Evolutionary conservation across 2,329 filamentous ascomycete genomes (phyloP).

Genomic region (Alternaria longipes): DNA sequence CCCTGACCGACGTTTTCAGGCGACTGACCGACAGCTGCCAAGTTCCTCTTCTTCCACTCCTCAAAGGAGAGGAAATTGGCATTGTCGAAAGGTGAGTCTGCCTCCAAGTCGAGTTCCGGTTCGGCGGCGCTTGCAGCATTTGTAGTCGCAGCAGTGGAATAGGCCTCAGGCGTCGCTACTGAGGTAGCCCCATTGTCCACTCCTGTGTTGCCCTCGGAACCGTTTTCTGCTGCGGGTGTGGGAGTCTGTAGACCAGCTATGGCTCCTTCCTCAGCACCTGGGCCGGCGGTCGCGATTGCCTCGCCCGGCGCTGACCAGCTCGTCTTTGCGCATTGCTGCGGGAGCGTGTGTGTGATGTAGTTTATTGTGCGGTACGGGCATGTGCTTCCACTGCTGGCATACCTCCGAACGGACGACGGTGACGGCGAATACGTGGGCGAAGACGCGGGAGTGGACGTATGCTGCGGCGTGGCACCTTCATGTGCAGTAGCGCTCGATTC

Average conservation of each 20-base stretch:
- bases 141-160: constrained; percentile 12
- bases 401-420: constrained; percentile 23
- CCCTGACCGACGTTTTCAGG: constrained; percentile 71
- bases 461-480: constrained; percentile 32
- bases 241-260: constrained; percentile 22
- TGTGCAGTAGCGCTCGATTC: constrained; percentile 36
- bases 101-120: constrained; percentile 64
- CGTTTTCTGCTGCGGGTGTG: constrained; percentile 21
- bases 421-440: constrained; percentile 14
- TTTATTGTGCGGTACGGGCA: constrained; percentile 73
- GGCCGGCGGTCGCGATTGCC: constrained; percentile 21
- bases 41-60: constrained; percentile 95
- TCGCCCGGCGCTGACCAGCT: constrained; percentile 57
- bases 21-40: constrained; percentile 84
- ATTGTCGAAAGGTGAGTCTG: constrained; percentile 74
- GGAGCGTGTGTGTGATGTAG: constrained; percentile 80
- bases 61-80: constrained; percentile 94
- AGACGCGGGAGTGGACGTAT: constrained; percentile 20
- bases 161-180: constrained; percentile 10
- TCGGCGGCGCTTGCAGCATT: constrained; percentile 29
- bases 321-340: constrained; percentile 78
- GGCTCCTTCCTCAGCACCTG: constrained; percentile 19
- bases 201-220: constrained; percentile 12
- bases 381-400: constrained; percentile 48
- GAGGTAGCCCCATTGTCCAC: constrained; percentile 10